Base-by-base conservation (phyloP, 1,284 basidiomycete species). In the Leccinum subrobustum region DNA sequence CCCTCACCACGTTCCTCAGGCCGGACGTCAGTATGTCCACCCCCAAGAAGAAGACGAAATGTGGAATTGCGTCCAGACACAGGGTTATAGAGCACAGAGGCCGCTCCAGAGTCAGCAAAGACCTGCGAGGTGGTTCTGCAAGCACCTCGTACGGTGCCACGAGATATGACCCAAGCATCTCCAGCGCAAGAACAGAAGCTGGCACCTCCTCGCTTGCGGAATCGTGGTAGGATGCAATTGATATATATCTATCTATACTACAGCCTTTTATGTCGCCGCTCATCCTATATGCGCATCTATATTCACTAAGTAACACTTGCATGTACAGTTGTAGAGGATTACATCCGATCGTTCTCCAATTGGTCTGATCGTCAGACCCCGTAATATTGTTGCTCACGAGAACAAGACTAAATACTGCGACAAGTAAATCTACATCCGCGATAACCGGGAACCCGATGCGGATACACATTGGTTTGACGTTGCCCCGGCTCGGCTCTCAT, bases 101-200 rank as follows among this genome's bases (percentile, higher is more conserved):
- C 6, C 73, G 85, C 48, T 86, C 86, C 47, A 71, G 82, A 51
- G 75, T 76, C 27, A 84, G 82, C 67, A 87, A 88, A 67, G 85
- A 88, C 69, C 67, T 81, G 20, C 65, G 72, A 18, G 67, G 73
- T 27, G 74, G 73, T 35, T 65, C 73, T 18, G 71, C 71, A 11
- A 61, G 64, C 39, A 5, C 54, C 20, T 62, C 61, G 1, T 70
- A 71, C 27, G 64, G 61, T 20, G 54, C 64, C 2, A 58, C 60
- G 23, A 54, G 60, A 29, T 39, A 57, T 35, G 66, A 55, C 16
- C 18, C 48, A 47, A 66, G 60, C 20, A 12, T 56, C 11, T 59
- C 65, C 12, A 62, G 57, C 27, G 18, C 44, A n/a, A 56, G 52
- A 18, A 59, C 63, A 50, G 57, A 59, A 18, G 56, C 35, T 39